These are phyloP conservation scores for Populus trichocarpa DNA, from an alignment of 441 rosid genomes.

Conservation along the genomic window DNA sequence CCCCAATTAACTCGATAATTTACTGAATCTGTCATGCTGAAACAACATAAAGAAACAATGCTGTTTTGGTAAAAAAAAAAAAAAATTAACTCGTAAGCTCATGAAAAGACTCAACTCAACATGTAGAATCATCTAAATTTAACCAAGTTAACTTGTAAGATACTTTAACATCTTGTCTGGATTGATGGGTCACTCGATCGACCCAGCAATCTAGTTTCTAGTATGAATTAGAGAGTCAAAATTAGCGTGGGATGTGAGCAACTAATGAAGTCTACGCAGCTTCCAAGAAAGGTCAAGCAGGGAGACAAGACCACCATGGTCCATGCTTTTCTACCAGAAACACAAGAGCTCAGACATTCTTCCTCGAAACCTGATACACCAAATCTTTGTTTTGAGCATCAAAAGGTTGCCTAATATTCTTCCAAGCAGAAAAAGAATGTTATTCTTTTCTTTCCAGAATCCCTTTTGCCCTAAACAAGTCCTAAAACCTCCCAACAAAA, in stretches of 20 bases:
- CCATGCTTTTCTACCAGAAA: not conserved
- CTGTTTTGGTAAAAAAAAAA: no score
- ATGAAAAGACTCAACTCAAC: no score
- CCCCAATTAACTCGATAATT: no score
- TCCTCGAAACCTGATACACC: not conserved
- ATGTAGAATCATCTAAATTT: no score
- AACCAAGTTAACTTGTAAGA: no score
- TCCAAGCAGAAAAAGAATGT: not conserved
- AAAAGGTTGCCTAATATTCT: not conserved
- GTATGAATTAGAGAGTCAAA: not conserved
- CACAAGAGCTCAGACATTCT: not conserved
- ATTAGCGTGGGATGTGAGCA: not conserved
- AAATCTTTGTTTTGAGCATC: not conserved
- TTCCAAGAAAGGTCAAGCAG: not conserved
- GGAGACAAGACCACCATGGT: not conserved
- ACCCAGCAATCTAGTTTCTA: no score
- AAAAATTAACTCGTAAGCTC: no score
- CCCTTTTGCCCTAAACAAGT: not conserved
- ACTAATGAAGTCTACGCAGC: no score
- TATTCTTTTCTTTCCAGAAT: not conserved
- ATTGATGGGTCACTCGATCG: no score
- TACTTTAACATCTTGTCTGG: no score
- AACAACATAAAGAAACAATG: no score
- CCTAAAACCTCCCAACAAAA: not conserved
- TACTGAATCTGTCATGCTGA: no score